These are phyloP conservation scores for Venturiaceae sp. DNA, from an alignment of 2,329 filamentous ascomycete species.

Conservation along the genomic window DNA sequence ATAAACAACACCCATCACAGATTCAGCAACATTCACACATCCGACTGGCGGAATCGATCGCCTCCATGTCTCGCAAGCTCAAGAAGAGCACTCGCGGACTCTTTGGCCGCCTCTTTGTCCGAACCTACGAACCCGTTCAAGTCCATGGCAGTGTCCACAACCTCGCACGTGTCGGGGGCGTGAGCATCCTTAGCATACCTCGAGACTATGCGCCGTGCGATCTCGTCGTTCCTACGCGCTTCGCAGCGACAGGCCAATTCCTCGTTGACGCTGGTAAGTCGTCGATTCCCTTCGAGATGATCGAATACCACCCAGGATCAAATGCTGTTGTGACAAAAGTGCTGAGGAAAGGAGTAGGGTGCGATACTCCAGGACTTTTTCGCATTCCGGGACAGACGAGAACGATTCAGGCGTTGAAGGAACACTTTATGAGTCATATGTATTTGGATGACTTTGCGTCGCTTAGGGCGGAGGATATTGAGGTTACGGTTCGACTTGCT, in stretches of 20 bases:
- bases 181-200: slow-evolving; percentile 52
- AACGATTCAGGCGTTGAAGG: slow-evolving; percentile 48
- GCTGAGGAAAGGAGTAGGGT: too few relatives aligned
- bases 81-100: neutral
- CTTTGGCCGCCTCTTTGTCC: slow-evolving; percentile 24
- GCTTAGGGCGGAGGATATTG: slow-evolving; percentile 23
- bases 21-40: too few relatives aligned
- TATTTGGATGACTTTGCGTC: slow-evolving; percentile 16
- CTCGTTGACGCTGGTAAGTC: slow-evolving; percentile 50
- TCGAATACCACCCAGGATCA: too few relatives aligned
- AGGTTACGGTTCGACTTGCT: slow-evolving; percentile 48
- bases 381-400: slow-evolving; percentile 48
- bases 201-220: slow-evolving; percentile 47
- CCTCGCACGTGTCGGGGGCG: slow-evolving; percentile 54
- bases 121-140: slow-evolving; percentile 14
- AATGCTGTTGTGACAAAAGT: slow-evolving; percentile 24
- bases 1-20: too few relatives aligned
- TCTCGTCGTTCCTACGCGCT: slow-evolving; percentile 53
- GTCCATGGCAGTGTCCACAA: slow-evolving; percentile 32
- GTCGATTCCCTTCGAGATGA: too few relatives aligned
- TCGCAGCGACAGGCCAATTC: slow-evolving; percentile 57
- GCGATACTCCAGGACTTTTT: slow-evolving; percentile 52
- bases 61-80: slow-evolving; percentile 1
- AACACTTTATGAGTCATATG: slow-evolving; percentile 47
- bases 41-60: too few relatives aligned